Base-by-base conservation (phyloP, 2,329 filamentous ascomycete genomes). In the Ascochyta clinopodiicola region DNA sequence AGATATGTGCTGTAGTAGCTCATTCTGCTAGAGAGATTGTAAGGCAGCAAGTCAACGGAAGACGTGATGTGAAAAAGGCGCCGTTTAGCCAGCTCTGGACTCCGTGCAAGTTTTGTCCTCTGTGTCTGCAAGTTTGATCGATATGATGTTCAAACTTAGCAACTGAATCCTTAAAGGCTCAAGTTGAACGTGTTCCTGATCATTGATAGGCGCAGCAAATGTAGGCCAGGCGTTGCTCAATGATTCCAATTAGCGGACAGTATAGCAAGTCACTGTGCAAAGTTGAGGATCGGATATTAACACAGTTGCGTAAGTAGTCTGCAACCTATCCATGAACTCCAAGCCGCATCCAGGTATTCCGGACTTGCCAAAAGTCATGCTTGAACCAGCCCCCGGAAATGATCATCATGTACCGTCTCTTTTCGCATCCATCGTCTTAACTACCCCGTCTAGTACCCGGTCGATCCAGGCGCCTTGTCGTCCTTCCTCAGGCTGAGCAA, bases 401-500 rank as follows among this genome's bases (percentile, higher is more conserved):
- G 46, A 55, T 50, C 40, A 43, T 52, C 50, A 56, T 43, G 46
- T 57, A 49, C 39, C 46, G 27, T 52, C 29, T 56, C 42, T 24
- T 31, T 44, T 42, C 25, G 21, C 44, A 15, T 19, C 37, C 27
- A 27, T 36, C 12, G 25, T 31, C 38, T 17, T 22, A 9, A 3
- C 10, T 19, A 13, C 21, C 13, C 17, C 36, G 6, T 44, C 60
- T 68, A 74, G 47, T 74, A 74, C 5, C 74, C 85, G 70, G 72
- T 82, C 24, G 83, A 82, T 39, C 85, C 85, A 6, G 85, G 86
- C n/a, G 86, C 86, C 62, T 96, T 96, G 80, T 96, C 90, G 67
- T 99, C 95, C 81, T 97, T 97, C 79, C 88, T 88, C 78, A 99
- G 79, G 76, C 87, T 93, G 67, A 93, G 78, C 69, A 99, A 80